A percentile compares a stretch with the other conserved stretches of the same genome.
Conservation (phyloP, 306 rosid species). For the Quercus ilex region DNA sequence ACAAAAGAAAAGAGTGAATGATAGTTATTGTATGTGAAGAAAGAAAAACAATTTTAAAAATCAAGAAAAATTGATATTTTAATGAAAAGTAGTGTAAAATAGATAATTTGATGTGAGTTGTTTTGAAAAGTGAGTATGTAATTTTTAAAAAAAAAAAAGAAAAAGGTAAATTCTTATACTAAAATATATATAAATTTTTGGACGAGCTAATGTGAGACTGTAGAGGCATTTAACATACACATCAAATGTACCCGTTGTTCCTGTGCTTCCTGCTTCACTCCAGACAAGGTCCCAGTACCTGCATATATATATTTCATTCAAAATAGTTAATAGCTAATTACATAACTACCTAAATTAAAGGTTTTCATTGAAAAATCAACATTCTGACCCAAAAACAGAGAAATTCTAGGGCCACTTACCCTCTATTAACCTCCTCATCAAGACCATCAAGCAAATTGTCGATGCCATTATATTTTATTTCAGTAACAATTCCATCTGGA, state of each 20-base stretch:
- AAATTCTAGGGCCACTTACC: conserved; percentile 38
- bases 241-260: conserved; percentile 51
- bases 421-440: conserved; percentile 71
- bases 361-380: conserved; percentile 15
- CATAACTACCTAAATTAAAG: not conserved
- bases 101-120: too few relatives aligned
- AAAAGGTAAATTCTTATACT: not conserved
- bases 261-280: conserved; percentile 83
- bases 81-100: too few relatives aligned
- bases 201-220: not conserved
- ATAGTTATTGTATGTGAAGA: too few relatives aligned
- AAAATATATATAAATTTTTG: too few relatives aligned
- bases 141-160: not conserved
- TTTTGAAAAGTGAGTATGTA: not conserved
- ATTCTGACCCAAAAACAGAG: conserved; percentile 10
- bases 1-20: too few relatives aligned
- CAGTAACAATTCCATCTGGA: conserved; percentile 84
- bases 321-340: not conserved
- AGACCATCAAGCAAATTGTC: conserved; percentile 89
- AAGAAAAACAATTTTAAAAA: too few relatives aligned
- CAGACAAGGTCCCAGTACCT: conserved; percentile 99
- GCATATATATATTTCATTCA: conserved; percentile 29
- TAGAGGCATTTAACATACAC: conserved; percentile 46
- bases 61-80: too few relatives aligned
- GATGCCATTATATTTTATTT: conserved; percentile 67